phyloP scores from a whole-genome alignment of 2,329 filamentous ascomycete genomes.

The Fusarium albosuccineum region DNA sequence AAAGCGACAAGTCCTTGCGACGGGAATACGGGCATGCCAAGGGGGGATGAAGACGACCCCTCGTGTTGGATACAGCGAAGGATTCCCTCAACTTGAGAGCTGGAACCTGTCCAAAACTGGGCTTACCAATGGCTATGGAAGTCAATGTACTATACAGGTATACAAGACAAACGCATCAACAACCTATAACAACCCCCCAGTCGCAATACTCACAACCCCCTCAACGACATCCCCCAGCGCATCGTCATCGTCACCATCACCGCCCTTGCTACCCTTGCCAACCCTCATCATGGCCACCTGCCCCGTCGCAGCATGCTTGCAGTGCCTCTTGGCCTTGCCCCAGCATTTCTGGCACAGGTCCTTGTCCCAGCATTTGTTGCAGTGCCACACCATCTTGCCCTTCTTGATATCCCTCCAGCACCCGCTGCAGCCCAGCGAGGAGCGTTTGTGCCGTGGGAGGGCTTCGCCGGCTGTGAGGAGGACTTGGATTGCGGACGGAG shows the following conservation, averaged over 20 bases:
- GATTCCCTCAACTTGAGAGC: background rate
- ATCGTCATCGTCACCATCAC: constrained; percentile 3
- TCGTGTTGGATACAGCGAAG: background rate
- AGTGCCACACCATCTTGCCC: constrained; percentile 35
- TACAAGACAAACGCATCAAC: background rate
- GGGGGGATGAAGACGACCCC: background rate
- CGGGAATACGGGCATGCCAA: background rate
- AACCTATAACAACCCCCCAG: background rate
- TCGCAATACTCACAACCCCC: constrained; percentile 6
- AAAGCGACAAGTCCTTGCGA: background rate
- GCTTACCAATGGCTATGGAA: background rate
- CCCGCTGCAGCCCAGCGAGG: constrained; percentile 13
- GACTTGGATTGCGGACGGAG: background rate
- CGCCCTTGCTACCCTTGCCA: background rate
- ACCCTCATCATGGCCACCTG: constrained; percentile 35
- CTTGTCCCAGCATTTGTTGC: constrained; percentile 35
- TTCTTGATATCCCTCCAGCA: constrained; percentile 30
- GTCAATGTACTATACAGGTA: background rate
- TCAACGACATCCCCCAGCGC: constrained; percentile 13
- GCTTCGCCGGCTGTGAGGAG: constrained; percentile 3
- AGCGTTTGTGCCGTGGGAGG: constrained; percentile 12
- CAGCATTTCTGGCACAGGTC: constrained; percentile 37
- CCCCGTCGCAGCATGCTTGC: constrained; percentile 27
- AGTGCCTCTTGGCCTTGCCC: constrained; percentile 30
- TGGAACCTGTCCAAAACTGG: background rate